Base-by-base conservation (phyloP, 495 filamentous ascomycete species). In the Lophiostoma macrostomum region DNA sequence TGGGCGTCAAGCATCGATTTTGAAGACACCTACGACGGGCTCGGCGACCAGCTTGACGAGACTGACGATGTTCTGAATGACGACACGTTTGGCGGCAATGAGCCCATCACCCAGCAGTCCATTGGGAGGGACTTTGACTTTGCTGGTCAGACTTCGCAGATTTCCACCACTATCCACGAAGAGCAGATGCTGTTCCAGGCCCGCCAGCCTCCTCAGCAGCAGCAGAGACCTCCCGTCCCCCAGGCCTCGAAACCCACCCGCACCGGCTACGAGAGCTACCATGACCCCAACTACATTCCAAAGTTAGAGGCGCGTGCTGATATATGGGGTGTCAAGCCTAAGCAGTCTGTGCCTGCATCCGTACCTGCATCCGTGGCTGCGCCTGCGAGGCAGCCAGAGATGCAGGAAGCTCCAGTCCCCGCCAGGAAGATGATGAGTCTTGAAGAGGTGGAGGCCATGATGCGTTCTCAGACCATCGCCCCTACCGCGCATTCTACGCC, bases 111-210 rank as follows among this genome's bases (percentile, higher is more conserved):
- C 8, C 60, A 79, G 51, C 52, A 66, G 64, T 66, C 71, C 12
- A 79, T 91, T 16, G 90, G 90, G 63, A 91, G 86, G 64, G 94
- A 99, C 69, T 99, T 96, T 66, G 93, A 99, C 66, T 99, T 97
- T 74, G 91, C 91, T 56, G 90, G 90, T 1, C 85, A 83, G 53
- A 97, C 94, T 14, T 90, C 90, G 13, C 81, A 88, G 67, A 86
- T 96, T 20, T 73, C 90, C 8, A 78, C 84, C 72, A 87, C 82
- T 6, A 87, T 97, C 53, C 84, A 86, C 45, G 90, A 96, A 67
- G 94, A 96, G 68, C 88, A 95, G 66, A 69, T 87, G 50, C 83
- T 89, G 53, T 95, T 64, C 72, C 71, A 59, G 73, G 68, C 37
- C 23, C 61, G 29, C 36, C 68, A 45, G 58, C 71, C 38, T 37